phyloP scores from a whole-genome alignment of 176 grass and related monocot species.

The Tuctoria greenei region DNA sequence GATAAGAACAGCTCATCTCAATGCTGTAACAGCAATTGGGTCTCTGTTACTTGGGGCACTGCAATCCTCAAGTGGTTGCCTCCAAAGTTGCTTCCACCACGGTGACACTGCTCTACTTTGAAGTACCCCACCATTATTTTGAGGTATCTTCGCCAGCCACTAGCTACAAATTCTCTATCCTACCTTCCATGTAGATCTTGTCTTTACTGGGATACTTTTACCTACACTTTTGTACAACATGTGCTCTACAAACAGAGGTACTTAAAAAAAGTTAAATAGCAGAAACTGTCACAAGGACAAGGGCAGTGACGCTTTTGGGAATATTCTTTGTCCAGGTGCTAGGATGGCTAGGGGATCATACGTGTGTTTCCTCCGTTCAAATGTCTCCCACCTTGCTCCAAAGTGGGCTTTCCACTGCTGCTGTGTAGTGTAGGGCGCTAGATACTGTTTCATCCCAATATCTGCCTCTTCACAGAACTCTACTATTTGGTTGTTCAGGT shows the following conservation, averaged over 20 bases:
- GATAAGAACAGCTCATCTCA: constrained; percentile 21
- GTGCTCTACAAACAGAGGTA: constrained; percentile 40
- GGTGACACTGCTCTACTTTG: constrained; percentile 32
- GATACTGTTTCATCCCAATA: constrained; percentile 85
- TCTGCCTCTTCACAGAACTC: constrained; percentile 58
- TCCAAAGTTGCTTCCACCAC: constrained; percentile 30
- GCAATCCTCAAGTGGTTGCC: constrained; percentile 28
- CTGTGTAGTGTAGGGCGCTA: constrained; percentile 73
- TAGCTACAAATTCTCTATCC: background rate
- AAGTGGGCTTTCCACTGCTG: constrained; percentile 94
- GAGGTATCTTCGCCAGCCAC: constrained; percentile 26
- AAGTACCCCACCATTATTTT: constrained; percentile 4
- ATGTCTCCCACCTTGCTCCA: constrained; percentile 87
- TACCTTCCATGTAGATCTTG: constrained; percentile 5
- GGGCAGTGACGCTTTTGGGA: constrained; percentile 54
- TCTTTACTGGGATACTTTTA: constrained; percentile 51
- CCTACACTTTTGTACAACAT: constrained; percentile 50
- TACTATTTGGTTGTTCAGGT: constrained; percentile 69
- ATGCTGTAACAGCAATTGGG: constrained; percentile 16
- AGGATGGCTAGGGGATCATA: constrained; percentile 93
- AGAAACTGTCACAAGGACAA: constrained; percentile 49
- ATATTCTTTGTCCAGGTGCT: constrained; percentile 89
- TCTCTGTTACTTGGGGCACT: constrained; percentile 16
- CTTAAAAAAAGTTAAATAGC: constrained; percentile 28
- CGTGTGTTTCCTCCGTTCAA: constrained; percentile 66